A percentile compares a stretch with the other conserved stretches of the same genome.
Conservation (phyloP, 495 filamentous ascomycete species). For the Penicillium chermesinum region DNA sequence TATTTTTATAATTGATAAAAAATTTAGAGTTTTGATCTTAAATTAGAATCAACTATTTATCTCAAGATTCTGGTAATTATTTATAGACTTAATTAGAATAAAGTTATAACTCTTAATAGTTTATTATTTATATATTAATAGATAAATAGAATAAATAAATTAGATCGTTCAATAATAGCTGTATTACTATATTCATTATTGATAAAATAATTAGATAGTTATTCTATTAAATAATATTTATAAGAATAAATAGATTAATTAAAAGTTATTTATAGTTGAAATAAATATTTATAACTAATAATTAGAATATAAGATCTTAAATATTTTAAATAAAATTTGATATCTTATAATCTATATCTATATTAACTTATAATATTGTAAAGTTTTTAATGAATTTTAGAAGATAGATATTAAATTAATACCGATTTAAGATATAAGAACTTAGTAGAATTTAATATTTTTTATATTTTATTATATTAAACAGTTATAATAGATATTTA, state of each 20-base stretch:
- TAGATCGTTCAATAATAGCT: constrained; percentile 8
- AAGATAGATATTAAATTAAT: constrained; percentile 4
- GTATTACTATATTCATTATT: constrained; percentile 8
- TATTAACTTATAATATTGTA: neutral
- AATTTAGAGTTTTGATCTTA: neutral
- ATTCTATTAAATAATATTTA: constrained; percentile 4
- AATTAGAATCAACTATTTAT: constrained; percentile 2
- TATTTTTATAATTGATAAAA: neutral
- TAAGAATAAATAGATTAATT: constrained; percentile 10
- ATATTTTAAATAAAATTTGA: constrained; percentile 9
- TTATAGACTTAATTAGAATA: constrained; percentile 1
- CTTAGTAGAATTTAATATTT: constrained; percentile 15
- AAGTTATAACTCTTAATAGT: constrained; percentile 5
- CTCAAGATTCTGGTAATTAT: constrained; percentile 2
- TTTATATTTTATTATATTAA: constrained; percentile 15
- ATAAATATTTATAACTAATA: too few relatives aligned
- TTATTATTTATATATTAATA: constrained; percentile 7
- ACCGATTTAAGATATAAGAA: constrained; percentile 6
- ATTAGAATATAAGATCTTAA: too few relatives aligned
- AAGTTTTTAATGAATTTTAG: neutral
- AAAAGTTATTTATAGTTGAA: too few relatives aligned
- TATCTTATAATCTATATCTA: constrained; percentile 9
- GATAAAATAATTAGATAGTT: constrained; percentile 5
- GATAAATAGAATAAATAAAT: constrained; percentile 10
- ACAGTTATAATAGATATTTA: constrained; percentile 22